These are phyloP conservation scores for Kokia cookei DNA, from an alignment of 441 rosid species.

Conservation along the genomic window DNA sequence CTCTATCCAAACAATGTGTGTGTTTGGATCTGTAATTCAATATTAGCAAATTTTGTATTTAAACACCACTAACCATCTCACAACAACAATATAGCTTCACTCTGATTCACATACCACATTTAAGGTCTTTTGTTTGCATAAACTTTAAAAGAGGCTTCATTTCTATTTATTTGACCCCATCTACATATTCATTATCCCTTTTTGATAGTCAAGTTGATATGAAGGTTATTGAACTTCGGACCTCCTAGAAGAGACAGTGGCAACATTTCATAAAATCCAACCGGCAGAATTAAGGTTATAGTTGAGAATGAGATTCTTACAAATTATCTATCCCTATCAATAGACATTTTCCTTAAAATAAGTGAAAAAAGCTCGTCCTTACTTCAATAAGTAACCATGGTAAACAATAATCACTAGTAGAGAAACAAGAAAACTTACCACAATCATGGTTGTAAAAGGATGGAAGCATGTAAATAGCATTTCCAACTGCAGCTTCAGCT, in stretches of 20 bases:
- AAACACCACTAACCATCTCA: background rate
- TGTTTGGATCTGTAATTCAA: constrained; percentile 62
- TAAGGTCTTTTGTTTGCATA: background rate
- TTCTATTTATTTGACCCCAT: background rate
- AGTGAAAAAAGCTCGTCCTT: background rate
- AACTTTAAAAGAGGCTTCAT: background rate
- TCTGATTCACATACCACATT: background rate
- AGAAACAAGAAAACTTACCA: background rate
- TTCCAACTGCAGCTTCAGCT: constrained; percentile 77
- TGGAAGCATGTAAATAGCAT: constrained; percentile 79
- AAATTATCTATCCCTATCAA: background rate
- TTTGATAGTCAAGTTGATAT: background rate
- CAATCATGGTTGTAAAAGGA: constrained; percentile 66
- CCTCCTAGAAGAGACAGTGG: background rate
- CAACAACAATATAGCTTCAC: background rate
- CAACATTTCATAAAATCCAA: background rate
- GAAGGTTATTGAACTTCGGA: background rate
- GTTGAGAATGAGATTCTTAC: background rate
- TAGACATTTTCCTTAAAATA: background rate
- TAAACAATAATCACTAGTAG: background rate
- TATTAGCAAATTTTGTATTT: constrained; percentile 1
- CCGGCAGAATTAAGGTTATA: background rate
- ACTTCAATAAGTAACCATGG: background rate
- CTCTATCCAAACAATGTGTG: constrained; percentile 72
- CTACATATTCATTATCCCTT: background rate